Base-by-base conservation (phyloP, 331 rosid genomes). In the Saraca asoca region DNA sequence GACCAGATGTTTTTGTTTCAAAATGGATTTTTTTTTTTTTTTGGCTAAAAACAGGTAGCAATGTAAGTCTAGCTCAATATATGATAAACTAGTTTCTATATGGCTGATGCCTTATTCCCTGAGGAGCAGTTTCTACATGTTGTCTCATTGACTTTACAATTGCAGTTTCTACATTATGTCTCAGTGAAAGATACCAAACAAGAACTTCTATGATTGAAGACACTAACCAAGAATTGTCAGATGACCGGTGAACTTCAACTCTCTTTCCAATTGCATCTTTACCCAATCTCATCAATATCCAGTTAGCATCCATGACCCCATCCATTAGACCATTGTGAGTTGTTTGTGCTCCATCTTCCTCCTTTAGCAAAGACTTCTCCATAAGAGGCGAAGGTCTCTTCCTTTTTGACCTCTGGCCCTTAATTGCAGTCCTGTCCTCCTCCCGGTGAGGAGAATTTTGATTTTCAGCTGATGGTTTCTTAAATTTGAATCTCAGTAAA, bases 371-470 rank as follows among this genome's bases (percentile, higher is more conserved):
- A 35, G 66, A 29, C 78, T 81, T 93, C 67, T 90, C 98, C 60
- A 78, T 59, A n/a, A 87, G 79, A 16, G 88, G 87, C 16, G 92
- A 88, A n/a, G 97, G 92, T 64, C 97, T 84, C 85, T 91, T 94
- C 74, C 99, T 75, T 82, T 94, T 94, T 10, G 99, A 94, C 77
- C 99, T 86, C 58, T 90, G 99, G 37, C 99, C 99, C 82, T 94
- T 94, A 64, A 88, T 80, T 18, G 79, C 77, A 58, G 78, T 88
- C 78, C 68, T 90, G 53, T 90, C 96, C 75, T 87, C 98, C 79
- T 88, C 99, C 34, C 4, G 86, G 38, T 60, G 79, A 62, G 82
- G 53, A 71, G 87, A 83, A 82, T 66, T 83, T 82, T 83, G 92
- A 82, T 72, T 90, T 66, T 83, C 96, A 15, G 66, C 37, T 64